These are phyloP conservation scores for Fusarium austroafricanum DNA, from an alignment of 2,329 filamentous ascomycete species.

Conservation along the genomic window DNA sequence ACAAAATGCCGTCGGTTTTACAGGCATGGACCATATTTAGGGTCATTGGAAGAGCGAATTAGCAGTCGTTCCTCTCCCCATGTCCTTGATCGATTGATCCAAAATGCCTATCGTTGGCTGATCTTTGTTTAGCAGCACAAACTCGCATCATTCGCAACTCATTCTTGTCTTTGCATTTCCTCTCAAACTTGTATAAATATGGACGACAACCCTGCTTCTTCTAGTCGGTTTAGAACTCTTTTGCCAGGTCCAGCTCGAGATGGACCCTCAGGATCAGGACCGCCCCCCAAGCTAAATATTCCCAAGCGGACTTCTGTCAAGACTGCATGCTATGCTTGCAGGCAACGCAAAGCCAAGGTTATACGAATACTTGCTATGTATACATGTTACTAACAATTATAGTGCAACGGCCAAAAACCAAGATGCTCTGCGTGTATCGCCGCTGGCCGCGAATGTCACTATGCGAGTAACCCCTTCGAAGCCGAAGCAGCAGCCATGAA, in stretches of 20 bases:
- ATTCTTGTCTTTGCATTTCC: not conserved
- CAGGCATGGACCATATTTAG: not conserved
- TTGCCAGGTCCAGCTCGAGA: constrained; percentile 16
- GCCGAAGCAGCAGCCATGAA: constrained; percentile 16
- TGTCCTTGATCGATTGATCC: not conserved
- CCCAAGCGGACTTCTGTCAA: constrained; percentile 29
- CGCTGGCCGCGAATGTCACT: constrained; percentile 22
- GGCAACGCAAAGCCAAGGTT: constrained; percentile 34
- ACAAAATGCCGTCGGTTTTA: constrained; percentile 12
- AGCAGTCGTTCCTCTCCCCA: not conserved
- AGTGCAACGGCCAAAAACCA: constrained; percentile 32
- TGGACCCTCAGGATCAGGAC: not conserved
- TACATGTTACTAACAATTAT: not conserved
- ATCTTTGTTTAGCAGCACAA: not conserved
- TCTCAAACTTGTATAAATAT: not conserved
- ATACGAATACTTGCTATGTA: no score
- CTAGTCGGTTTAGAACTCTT: constrained; percentile 10
- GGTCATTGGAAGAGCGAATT: not conserved
- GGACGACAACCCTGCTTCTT: constrained; percentile 3
- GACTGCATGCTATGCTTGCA: constrained; percentile 29
- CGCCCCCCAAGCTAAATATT: constrained; percentile 16
- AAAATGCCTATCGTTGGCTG: not conserved
- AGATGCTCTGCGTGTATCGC: constrained; percentile 20
- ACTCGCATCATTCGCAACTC: constrained; percentile 4
- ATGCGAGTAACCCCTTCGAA: constrained; percentile 16